Base-by-base conservation (phyloP, 805 yeast species). In the Metschnikowia hibisci region DNA sequence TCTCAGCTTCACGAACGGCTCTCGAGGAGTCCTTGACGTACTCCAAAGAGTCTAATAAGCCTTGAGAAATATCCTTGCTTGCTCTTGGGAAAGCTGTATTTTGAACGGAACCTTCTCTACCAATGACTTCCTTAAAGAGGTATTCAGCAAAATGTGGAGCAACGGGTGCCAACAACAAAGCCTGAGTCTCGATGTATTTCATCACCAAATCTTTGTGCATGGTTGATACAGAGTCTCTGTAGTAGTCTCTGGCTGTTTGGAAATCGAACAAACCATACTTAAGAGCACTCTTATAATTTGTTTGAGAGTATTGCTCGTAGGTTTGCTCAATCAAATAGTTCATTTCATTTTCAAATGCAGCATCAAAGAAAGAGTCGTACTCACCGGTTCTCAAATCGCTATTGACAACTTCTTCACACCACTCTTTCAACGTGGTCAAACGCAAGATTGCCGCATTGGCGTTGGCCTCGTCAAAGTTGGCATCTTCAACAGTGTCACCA, bases 361-460 rank as follows among this genome's bases (percentile, higher is more conserved):
- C 60, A 65, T 93, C 99, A 55, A 87, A 87, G 77, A 89, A 87
- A 11, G 61, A 47, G 54, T 77, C 77, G 54, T 58, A 58, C 42
- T 71, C 69, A 28, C 81, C 84, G 30, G 58, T 54, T 63, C 74
- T 65, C 53, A 84, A 74, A 47, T 70, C 54, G 53, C 72, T 69
- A 51, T 72, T 74, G 31, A 82, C 67, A 42, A 80, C 70, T 44
- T 85, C 93, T 64, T 90, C 97, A 62, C 86, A 79, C 99, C 99
- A 93, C 67, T 90, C 98, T 64, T 87, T 91, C 66, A 91, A 76
- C 43, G 87, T 91, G 65, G 78, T 85, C 63, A 93, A 77, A 71
- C 99, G 86, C 64, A 93, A 78, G 63, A 93, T 90, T 20, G 98
- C 97, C 36, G 99, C 96, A 60, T 93, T 93, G 43, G 99, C 99